These are phyloP conservation scores for Chaetothyriales sp. DNA, from an alignment of 2,329 filamentous ascomycete genomes.

Conservation along the genomic window DNA sequence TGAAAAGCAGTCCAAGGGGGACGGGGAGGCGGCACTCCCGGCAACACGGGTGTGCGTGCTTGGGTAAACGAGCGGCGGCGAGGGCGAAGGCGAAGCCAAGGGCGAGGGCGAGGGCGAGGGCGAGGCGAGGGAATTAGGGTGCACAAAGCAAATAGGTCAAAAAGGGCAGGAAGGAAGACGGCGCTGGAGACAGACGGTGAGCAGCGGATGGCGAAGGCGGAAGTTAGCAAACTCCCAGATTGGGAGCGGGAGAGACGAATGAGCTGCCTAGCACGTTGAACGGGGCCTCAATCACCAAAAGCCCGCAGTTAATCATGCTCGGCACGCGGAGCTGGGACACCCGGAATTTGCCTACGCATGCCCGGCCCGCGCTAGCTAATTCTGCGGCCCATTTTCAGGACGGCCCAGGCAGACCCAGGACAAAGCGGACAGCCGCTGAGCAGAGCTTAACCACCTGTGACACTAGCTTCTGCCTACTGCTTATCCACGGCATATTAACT, in stretches of 20 bases:
- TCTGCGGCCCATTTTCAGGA: background rate
- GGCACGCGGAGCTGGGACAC: background rate
- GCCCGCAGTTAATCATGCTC: background rate
- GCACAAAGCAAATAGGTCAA: background rate
- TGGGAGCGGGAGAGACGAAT: background rate
- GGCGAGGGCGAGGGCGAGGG: background rate
- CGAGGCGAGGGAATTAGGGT: background rate
- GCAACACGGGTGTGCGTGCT: background rate
- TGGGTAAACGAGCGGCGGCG: background rate
- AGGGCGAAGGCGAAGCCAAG: background rate
- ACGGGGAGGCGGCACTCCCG: background rate
- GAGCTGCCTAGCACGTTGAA: background rate
- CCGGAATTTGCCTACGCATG: background rate
- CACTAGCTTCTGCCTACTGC: background rate
- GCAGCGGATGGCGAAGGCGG: background rate
- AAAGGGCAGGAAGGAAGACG: background rate
- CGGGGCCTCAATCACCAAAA: background rate
- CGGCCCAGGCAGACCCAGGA: background rate
- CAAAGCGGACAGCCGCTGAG: background rate
- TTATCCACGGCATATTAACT: no score
- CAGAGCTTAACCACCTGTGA: background rate
- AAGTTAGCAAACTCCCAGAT: background rate
- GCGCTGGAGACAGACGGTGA: background rate
- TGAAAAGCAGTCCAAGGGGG: background rate
- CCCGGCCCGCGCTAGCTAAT: background rate